Percentiles rank a stretch among this genome's conserved stretches.
phyloP scores from a whole-genome alignment of 768 basidiomycete species.

The Xanthoconium stramineum region DNA sequence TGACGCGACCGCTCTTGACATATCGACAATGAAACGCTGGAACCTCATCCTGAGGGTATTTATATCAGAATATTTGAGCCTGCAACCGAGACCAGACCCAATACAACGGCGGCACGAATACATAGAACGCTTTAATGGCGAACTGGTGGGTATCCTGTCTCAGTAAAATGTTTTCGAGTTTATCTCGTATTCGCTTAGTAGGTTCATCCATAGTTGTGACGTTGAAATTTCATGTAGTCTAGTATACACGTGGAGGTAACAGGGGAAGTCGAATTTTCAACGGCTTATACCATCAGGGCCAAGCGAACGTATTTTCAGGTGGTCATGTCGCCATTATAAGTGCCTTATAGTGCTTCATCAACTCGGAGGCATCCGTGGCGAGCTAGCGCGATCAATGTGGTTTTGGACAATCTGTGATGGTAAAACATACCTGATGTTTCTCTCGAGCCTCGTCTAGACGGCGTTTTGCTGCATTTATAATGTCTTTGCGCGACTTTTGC shows the following conservation, averaged over 20 bases:
- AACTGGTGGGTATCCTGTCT: conserved; percentile 42
- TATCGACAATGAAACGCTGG: conserved; percentile 87
- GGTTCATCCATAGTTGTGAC: conserved; percentile 3
- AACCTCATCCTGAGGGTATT: conserved; percentile 85
- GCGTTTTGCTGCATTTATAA: conserved; percentile 32
- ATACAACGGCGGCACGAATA: conserved; percentile 20
- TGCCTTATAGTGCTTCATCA: conserved; percentile 43
- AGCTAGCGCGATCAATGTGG: conserved; percentile 24
- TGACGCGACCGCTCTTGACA: conserved; percentile 80
- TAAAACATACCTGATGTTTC: conserved; percentile 32
- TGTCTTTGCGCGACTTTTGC: conserved; percentile 32
- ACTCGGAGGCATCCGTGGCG: conserved; percentile 35
- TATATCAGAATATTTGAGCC: conserved; percentile 82
- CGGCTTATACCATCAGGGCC: background rate
- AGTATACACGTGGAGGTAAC: background rate
- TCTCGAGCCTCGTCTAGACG: conserved; percentile 38
- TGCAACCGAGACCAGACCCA: conserved; percentile 48
- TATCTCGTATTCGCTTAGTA: conserved; percentile 17
- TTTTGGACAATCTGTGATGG: background rate
- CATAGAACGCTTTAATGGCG: conserved; percentile 38
- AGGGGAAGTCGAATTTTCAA: background rate
- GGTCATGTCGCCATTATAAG: conserved; percentile 26
- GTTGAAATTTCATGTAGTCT: background rate
- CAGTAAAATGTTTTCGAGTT: background rate
- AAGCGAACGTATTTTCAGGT: conserved; percentile 5